Percentiles rank a stretch among this genome's conserved stretches.
These are phyloP conservation scores for Jatropha podagrica DNA, from an alignment of 441 rosid species.

Conservation along the genomic window DNA sequence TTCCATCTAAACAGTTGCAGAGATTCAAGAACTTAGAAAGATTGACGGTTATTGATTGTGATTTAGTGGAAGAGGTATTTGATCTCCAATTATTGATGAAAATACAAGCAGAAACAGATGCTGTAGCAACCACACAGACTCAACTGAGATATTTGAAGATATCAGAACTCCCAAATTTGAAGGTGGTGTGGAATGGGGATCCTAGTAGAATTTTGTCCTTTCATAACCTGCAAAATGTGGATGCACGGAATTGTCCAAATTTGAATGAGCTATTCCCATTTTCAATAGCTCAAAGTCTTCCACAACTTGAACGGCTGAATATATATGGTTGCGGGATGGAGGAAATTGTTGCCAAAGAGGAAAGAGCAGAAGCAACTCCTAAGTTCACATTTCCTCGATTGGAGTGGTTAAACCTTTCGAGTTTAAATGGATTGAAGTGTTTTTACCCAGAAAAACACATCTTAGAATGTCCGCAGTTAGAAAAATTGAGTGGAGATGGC, in stretches of 20 bases:
- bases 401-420: background rate
- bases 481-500: background rate
- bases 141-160: background rate
- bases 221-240: background rate
- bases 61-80: conserved; percentile 29
- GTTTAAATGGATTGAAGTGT: background rate
- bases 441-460: conserved; percentile 10
- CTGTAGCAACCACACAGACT: background rate
- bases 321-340: conserved; percentile 19
- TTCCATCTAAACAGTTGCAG: conserved; percentile 1
- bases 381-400: conserved; percentile 9
- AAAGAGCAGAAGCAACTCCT: background rate
- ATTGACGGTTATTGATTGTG: conserved; percentile 4
- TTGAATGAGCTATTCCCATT: too few relatives aligned
- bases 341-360: conserved; percentile 17
- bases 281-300: too few relatives aligned
- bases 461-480: background rate
- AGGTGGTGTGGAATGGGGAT: conserved; percentile 27
- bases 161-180: conserved; percentile 24
- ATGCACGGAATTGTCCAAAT: background rate
- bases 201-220: conserved; percentile 21
- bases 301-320: background rate
- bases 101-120: background rate
- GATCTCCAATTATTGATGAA: background rate
- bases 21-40: conserved; percentile 3